Conservation (phyloP, 148 eudicot genomes). For the Rhododendron griersonianum region DNA sequence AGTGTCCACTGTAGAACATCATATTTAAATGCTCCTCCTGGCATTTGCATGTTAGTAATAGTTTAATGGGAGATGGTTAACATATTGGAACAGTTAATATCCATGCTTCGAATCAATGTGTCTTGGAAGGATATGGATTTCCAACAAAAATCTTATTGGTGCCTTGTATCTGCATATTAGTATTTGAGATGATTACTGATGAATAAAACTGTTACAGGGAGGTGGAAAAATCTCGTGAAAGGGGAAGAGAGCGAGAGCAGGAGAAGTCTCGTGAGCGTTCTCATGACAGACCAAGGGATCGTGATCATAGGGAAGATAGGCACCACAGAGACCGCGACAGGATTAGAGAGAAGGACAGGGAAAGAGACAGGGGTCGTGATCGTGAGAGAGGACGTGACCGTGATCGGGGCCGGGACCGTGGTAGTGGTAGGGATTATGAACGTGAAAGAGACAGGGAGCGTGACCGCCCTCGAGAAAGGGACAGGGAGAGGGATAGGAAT, state of each 20-base stretch:
- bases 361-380: constrained; percentile 51
- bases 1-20: not conserved
- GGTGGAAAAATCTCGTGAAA: constrained; percentile 93
- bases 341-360: constrained; percentile 59
- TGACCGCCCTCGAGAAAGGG: constrained; percentile 47
- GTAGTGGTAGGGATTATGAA: constrained; percentile 47
- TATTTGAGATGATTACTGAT: constrained; percentile 2
- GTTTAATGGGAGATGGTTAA: not conserved
- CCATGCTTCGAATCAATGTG: not conserved
- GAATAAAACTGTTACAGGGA: constrained; percentile 44
- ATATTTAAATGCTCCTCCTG: not conserved
- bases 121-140: not conserved
- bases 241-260: constrained; percentile 60
- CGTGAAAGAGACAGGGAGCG: constrained; percentile 35
- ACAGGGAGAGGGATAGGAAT: constrained; percentile 53
- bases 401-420: constrained; percentile 56
- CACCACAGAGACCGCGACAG: constrained; percentile 90
- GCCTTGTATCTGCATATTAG: not conserved
- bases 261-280: constrained; percentile 86
- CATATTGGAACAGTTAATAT: not conserved
- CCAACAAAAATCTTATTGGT: not conserved
- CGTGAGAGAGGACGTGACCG: constrained; percentile 61
- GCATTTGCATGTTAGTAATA: not conserved
- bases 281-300: constrained; percentile 81
- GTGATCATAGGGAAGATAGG: constrained; percentile 82